Evolutionary conservation across 2,329 filamentous ascomycete species (phyloP), one percentile per base, ranked within the genome.

Genomic region (Thermoascus crustaceus): DNA sequence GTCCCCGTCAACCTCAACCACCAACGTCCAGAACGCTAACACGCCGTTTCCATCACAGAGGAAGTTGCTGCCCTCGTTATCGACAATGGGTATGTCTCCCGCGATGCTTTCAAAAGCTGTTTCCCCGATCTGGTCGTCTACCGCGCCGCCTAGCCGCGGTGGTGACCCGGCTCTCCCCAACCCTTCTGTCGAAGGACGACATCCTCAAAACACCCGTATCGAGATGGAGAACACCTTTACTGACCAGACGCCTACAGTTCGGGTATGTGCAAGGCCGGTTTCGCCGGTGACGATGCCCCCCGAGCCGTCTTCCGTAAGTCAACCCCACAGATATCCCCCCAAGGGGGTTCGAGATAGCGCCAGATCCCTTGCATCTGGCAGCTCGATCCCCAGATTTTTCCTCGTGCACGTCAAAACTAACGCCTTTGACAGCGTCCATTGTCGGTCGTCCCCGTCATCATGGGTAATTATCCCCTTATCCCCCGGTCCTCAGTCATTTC

Each of bases 241-340:
- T 56, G 45, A 57, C 49, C 33, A 34, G 34, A 47, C 51, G 38
- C 52, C 41, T 61, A 48, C 69, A 96, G 89, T 82, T 96, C 91
- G 73, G 91, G 91, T 81, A 96, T 98, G 91, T 98, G 91, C 78
- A 98, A 98, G 80, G 91, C 91, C 83, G 91, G 91, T 88, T 98
- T 98, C 75, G 91, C 91, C 78, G 91, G 91, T 87, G 91, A 98
- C 67, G 91, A 98, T 84, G 91, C 91, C 74, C 91, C 91, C 69
- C 82, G 91, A 80, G 91, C 91, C 74, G 91, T 98, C 68, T 98
- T 98, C 82, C 91, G 89, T 96, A 84, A 94, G 89, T 88, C 45
- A 51, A 45, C 51, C 49, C 52, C 47, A 40, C 46, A 14, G 30
- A 34, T 21, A 32, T 10, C 30, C 30, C 37, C 23, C 38, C 26